Base-by-base conservation (phyloP, 495 filamentous ascomycete species). In the Xylaria sp. region DNA sequence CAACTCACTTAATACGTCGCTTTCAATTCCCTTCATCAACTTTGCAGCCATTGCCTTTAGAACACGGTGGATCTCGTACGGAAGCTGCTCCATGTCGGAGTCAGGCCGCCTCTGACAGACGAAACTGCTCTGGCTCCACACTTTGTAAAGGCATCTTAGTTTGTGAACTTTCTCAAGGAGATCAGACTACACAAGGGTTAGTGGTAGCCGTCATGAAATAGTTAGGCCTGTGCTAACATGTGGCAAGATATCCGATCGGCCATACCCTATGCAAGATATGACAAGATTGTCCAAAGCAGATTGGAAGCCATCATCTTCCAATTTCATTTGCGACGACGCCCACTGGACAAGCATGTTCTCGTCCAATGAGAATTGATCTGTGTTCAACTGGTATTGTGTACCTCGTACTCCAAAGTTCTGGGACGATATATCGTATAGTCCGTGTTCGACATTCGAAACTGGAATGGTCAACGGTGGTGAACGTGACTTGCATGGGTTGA, bases 71-170 rank as follows among this genome's bases (percentile, higher is more conserved):
- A 80, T 69, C 57, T 73, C 73, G 8, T 59, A 55, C 1, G 76
- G 74, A 24, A 78, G 76, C 37, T 73, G 65, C 21, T 75, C 73
- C 17, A 73, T 40, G 11, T 35, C 37, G 48, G 64, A 41, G 12
- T 52, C 68, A 17, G 69, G 63, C 14, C 29, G 64, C 57, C 52
- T 72, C n/a, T 70, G 68, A 58, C 68, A 78, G 66, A 61, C 66
- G 29, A 80, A 75, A 26, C 69, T 76, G 15, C 72, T 57, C 26
- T 80, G 76, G 4, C 76, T 72, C 79, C 76, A 79, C 48, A 80
- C 77, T 61, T 66, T 74, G 69, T 78, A 80, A 61, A 79, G 71
- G 61, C 79, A 80, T 37, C 71, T 77, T 72, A 80, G 72, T n/a
- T 71, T 63, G 55, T 75, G 75, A 31, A 79, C 77, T 65, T 76